These are phyloP conservation scores for Trichophyton equinum DNA, from an alignment of 2,329 filamentous ascomycete species.

Conservation along the genomic window DNA sequence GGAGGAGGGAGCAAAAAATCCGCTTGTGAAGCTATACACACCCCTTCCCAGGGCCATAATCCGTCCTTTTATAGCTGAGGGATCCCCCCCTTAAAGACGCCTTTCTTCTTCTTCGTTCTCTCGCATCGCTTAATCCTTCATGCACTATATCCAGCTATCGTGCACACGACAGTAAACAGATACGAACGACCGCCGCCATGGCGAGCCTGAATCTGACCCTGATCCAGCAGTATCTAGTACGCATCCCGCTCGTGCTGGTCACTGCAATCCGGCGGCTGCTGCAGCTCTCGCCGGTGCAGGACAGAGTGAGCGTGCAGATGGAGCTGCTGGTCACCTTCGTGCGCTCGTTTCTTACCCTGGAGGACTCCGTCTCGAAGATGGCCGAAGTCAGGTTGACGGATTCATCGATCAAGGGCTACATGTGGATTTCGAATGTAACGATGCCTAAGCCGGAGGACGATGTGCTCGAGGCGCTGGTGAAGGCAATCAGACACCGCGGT, in stretches of 20 bases:
- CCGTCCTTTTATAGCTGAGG: too few species aligned
- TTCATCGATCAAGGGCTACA: slow-evolving; percentile 58
- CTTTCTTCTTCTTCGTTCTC: background rate
- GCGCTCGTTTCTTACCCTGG: slow-evolving; percentile 47
- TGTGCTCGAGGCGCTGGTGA: slow-evolving; percentile 26
- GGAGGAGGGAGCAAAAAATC: too few species aligned
- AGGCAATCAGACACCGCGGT: slow-evolving; percentile 30
- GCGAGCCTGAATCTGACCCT: background rate
- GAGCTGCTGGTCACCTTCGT: slow-evolving; percentile 60
- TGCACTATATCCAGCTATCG: background rate
- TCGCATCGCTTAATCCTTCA: background rate
- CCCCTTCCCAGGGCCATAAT: too few species aligned
- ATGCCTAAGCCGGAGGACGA: slow-evolving; percentile 46
- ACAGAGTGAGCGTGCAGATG: slow-evolving; percentile 67
- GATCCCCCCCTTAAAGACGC: background rate
- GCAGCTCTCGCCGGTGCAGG: slow-evolving; percentile 54
- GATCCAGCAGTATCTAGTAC: slow-evolving; percentile 22
- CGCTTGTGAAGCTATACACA: too few species aligned
- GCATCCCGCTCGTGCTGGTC: slow-evolving; percentile 33
- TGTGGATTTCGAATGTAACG: slow-evolving; percentile 67
- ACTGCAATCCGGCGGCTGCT: slow-evolving; percentile 38
- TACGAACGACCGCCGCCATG: background rate
- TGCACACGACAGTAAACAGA: background rate
- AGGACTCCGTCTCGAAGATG: slow-evolving; percentile 44
- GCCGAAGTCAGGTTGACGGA: slow-evolving; percentile 54